Conservation (phyloP, 179 eudicot genomes). For the Beta corolliflora region DNA sequence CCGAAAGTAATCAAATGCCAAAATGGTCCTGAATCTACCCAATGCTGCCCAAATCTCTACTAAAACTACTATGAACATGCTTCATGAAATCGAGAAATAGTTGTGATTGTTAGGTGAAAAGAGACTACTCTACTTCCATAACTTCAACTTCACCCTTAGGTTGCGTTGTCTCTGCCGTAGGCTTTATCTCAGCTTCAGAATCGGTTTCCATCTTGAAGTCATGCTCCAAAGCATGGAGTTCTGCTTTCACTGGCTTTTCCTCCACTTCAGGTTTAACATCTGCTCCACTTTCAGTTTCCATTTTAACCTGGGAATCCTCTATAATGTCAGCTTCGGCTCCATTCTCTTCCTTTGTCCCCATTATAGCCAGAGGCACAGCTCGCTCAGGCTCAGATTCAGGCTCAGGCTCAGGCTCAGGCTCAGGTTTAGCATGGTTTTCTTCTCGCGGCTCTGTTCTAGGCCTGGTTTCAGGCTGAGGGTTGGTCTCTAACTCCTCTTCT, state of each 20-base stretch:
- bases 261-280: constrained; percentile 35
- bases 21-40: constrained; percentile 26
- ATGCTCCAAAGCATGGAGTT: constrained; percentile 18
- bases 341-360: constrained; percentile 23
- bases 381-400: neutral
- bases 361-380: constrained; percentile 22
- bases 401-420: neutral
- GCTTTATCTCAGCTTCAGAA: constrained; percentile 29
- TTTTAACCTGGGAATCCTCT: constrained; percentile 27
- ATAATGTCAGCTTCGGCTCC: constrained; percentile 24
- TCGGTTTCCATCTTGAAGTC: constrained; percentile 27
- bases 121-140: constrained; percentile 42
- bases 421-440: constrained; percentile 25
- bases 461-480: constrained; percentile 36
- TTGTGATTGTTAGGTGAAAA: neutral
- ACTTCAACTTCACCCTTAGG: constrained; percentile 42
- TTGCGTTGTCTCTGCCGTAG: constrained; percentile 25
- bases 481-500: constrained; percentile 51
- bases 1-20: constrained; percentile 16
- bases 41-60: neutral
- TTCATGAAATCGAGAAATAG: neutral
- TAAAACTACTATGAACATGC: constrained; percentile 17
- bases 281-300: constrained; percentile 32
- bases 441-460: constrained; percentile 22
- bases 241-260: constrained; percentile 29